Evolutionary conservation across 2,329 filamentous ascomycete genomes (phyloP), one percentile per base, ranked within the genome.

Genomic region (Teratosphaeria zuluensis): DNA sequence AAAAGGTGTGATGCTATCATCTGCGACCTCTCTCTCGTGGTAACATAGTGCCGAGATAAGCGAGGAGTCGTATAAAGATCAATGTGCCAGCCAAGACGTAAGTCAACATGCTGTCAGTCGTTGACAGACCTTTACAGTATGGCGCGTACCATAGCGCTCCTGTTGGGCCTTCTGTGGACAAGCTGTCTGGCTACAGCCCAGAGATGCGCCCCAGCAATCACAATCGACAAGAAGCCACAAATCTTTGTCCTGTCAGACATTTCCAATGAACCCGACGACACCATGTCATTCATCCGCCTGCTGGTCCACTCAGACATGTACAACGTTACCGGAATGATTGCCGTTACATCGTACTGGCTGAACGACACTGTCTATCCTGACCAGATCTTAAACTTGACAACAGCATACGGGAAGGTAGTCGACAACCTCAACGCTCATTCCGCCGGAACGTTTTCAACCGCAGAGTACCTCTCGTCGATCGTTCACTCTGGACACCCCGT

Each of bases 381-480:
- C n/a, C 58, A 63, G 33, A 67, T 71, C 30, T 56, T 63, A n/a
- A 58, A 62, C 9, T 64, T 70, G 48, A 65, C 68, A 24, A 46
- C 58, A 30, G 68, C 59, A 9, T 71, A 70, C 57, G 62, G 59
- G 11, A 58, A 70, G 3, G 66, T 69, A 1, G 56, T 62, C 21
- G 71, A 75, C 24, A 81, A 77, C 59, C 72, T 82, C n/a, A 68
- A 69, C 51, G 61, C 61, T 1, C 76, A 81, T 60, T 74, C 64
- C 1, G 66, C 64, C 4, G 54, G 35, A 6, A 56, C n/a, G 1
- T 71, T 68, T 48, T 68, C 68, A 19, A 38, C 63, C 2, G 64
- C 64, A 7, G 58, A 61, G 2, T 56, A 59, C 59, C 60, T 54
- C 7, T 2, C 31, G 8, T 30, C 24, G 11, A 19, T 30, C 8